Evolutionary conservation across 2,329 filamentous ascomycete genomes (phyloP), one percentile per base, ranked within the genome.

Genomic region (Clonostachys byssicola): DNA sequence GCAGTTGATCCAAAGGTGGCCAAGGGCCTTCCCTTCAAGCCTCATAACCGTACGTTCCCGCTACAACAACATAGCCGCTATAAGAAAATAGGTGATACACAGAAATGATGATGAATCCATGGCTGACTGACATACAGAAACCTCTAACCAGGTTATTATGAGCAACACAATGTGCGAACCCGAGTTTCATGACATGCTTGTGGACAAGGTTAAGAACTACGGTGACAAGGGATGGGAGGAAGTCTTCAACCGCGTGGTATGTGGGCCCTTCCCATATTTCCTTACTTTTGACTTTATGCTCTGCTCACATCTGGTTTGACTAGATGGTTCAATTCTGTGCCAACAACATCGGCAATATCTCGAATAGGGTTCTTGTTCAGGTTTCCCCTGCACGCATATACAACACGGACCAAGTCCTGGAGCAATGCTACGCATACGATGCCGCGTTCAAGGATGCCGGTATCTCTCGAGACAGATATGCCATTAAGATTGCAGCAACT

Each of bases 401-500:
- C 52, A 62, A 74, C 49, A 65, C 58, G 5, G 60, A 71, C 41
- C 63, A 62, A 20, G 74, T 73, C 2, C 56, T 78, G 20, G 66
- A 66, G 30, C 73, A 77, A 50, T 72, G 70, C 2, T 68, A 65
- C 2, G 57, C 71, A 1, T 77, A 76, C 52, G 73, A 70, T 40
- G 51, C 55, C 5, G 73, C 77, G 53, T 75, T 78, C 46, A 63
- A 65, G 6, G 63, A 60, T 5, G 67, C 63, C 4, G 72, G 73
- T 2, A 71, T 78, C 42, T 52, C 64, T 5, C 64, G 70, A 16
- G 71, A 74, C 48, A 63, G 70, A 12, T 75, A 71, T 54, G 73
- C 68, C 53, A 75, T 78, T 64, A 77, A 78, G 57, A 76, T 77
- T 18, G 73, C 73, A 10, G 66, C 65, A 20, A 77, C 73, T 0